Base-by-base conservation (phyloP, 2,329 filamentous ascomycete genomes). In the Colletotrichum brevisporum region DNA sequence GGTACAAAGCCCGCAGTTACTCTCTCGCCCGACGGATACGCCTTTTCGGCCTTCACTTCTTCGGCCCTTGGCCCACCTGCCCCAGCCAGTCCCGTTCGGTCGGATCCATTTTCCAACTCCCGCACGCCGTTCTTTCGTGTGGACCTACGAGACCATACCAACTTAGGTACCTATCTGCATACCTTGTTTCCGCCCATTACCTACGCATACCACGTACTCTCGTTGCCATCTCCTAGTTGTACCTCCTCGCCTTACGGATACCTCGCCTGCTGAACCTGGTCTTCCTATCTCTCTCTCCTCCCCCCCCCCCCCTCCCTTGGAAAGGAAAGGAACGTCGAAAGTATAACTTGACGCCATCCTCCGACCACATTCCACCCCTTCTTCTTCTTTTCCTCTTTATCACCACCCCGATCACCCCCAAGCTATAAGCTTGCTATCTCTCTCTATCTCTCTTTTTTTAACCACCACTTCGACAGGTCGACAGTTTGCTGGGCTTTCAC, bases 1-100 rank as follows among this genome's bases (percentile, higher is more conserved):
- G 43, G 45, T 41, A 51, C 48, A 52, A 21, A 48, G 16, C n/a
- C n/a, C 41, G 8, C 60, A 63, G 39, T 39, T 8, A 48, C 54
- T 59, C 31, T 9, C 31, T 45, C 48, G 41, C 62, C 39, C 31
- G 50, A 59, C 66, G 54, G 61, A 59, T 47, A 27, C 50, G 21
- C 45, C 16, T 48, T 45, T 69, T 69, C 67, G 67, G 67, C 43
- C 67, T 53, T 67, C 67, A 69, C 56, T 69, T 69, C 62, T 69
- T 69, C 67, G 62, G 67, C 45, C 62, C 67, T 61, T 61, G 31
- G 16, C 16, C 56, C 50, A 61, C 50, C 41, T 16, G 51, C 50
- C 21, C 50, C 26, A 54, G 59, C 54, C 61, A 24, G 50, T 52
- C 59, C 66, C 66, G 66, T 69, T 69, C 66, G 66, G 53, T 69